phyloP scores from a whole-genome alignment of 768 basidiomycete species.

The Rhodocollybia butyracea region DNA sequence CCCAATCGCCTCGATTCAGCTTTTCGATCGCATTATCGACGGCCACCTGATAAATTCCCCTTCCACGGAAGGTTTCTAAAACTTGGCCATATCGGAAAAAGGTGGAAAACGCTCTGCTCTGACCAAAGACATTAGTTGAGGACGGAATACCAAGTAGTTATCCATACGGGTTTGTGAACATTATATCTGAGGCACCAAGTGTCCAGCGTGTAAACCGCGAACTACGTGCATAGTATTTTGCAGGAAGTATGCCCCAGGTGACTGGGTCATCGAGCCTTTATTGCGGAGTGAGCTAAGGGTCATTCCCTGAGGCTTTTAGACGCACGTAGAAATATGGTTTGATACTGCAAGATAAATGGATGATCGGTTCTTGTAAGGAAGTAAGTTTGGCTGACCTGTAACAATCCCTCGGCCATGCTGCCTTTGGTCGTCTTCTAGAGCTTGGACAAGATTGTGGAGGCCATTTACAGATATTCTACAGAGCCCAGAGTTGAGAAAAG shows the following conservation, averaged over 20 bases:
- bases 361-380: background rate
- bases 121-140: slow-evolving; percentile 7
- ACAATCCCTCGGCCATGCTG: slow-evolving; percentile 59
- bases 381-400: slow-evolving; percentile 47
- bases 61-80: slow-evolving; percentile 89
- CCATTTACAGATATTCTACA: slow-evolving; percentile 71
- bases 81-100: slow-evolving; percentile 92
- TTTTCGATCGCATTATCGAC: slow-evolving; percentile 80
- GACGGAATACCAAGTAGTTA: slow-evolving; percentile 1
- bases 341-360: slow-evolving; percentile 51
- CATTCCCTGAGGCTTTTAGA: slow-evolving; percentile 10
- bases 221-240: slow-evolving; percentile 48
- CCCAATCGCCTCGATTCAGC: slow-evolving; percentile 84
- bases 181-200: slow-evolving; percentile 87
- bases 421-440: slow-evolving; percentile 48
- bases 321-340: slow-evolving; percentile 92
- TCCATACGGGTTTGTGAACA: slow-evolving; percentile 89
- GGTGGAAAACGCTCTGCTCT: slow-evolving; percentile 68
- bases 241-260: slow-evolving; percentile 84
- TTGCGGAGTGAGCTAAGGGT: slow-evolving; percentile 4
- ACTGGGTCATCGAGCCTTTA: slow-evolving; percentile 77
- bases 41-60: slow-evolving; percentile 84
- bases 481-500: slow-evolving; percentile 65
- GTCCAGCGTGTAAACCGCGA: slow-evolving; percentile 80
- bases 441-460: slow-evolving; percentile 58